Evolutionary conservation across 2,329 filamentous ascomycete species (phyloP), one percentile per base, ranked within the genome.

Genomic region (Penicillium griseofulvum): DNA sequence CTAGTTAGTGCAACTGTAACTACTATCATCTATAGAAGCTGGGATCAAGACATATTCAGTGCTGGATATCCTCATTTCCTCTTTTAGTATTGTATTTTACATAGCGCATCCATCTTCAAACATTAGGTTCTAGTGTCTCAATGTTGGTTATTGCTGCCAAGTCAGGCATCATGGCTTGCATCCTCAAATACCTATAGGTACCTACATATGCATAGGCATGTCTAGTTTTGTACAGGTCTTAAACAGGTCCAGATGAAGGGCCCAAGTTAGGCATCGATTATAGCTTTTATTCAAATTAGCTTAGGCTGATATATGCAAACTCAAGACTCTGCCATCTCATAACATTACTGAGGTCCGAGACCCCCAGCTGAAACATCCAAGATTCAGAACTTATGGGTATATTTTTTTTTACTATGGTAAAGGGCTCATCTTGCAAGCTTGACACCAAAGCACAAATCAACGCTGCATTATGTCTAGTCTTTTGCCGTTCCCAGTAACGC

Each of bases 401-500:
- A 24, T 38, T 39, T 12, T 29, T 45, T 44, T 36, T 31, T 38
- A 47, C 19, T 44, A 55, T 45, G 39, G 41, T 17, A 51, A 39
- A 34, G 33, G 39, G 31, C 34, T 38, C 22, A n/a, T 42, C 19
- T 51, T 51, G 47, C 47, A 54, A 39, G n/a, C 34, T 42, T 33
- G 52, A 42, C 34, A 41, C 51, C 47, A 38, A 51, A 51, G 47
- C 39, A 55, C 41, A 51, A 54, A 61, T 50, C 41, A 53, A 63
- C 57, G 56, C 54, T 64, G 57, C 49, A 54, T 60, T 57, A 49
- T 61, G 49, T 61, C 57, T 61, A 60, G 33, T 55, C 60, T 62
- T 56, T 52, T 63, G 43, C 47, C 55, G 34, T 62, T 56, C 54
- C 57, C 47, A 57, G 49, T 46, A 59, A 62, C 61, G 63, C 60